A percentile compares a stretch with the other conserved stretches of the same genome.
Conservation (phyloP, 495 filamentous ascomycete genomes). For the Hypoxylon lenormandii region DNA sequence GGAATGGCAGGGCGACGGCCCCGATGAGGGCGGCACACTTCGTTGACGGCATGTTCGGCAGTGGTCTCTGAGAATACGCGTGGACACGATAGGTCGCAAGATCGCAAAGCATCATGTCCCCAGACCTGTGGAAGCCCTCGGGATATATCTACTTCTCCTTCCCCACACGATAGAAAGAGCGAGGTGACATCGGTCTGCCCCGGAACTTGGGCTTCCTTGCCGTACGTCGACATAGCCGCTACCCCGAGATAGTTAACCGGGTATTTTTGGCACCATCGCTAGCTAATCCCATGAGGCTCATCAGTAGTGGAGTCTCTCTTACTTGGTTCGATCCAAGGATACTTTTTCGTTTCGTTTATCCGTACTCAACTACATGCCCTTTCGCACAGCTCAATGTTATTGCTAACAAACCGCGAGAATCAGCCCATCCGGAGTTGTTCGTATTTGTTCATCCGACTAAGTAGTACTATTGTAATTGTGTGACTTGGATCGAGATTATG, state of each 20-base stretch:
- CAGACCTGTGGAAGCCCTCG: not conserved
- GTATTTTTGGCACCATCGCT: constrained; percentile 32
- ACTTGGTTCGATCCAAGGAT: not conserved
- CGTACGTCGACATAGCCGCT: constrained; percentile 44
- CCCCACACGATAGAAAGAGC: constrained; percentile 10
- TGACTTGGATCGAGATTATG: constrained; percentile 12
- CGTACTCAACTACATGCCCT: no score
- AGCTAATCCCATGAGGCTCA: constrained; percentile 17
- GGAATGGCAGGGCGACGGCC: constrained; percentile 16
- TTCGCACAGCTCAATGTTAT: no score
- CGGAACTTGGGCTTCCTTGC: constrained; percentile 44
- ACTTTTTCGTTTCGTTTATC: no score
- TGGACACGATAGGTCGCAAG: not conserved
- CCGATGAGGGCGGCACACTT: constrained; percentile 33
- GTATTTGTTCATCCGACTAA: not conserved
- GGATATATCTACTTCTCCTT: constrained; percentile 23
- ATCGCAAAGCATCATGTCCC: not conserved
- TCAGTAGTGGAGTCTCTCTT: not conserved
- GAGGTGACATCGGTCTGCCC: constrained; percentile 40
- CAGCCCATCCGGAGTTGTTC: not conserved
- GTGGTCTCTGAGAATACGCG: not conserved
- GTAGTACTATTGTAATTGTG: not conserved
- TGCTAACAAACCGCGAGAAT: not conserved
- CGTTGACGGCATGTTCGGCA: constrained; percentile 28
- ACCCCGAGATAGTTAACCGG: constrained; percentile 39